Evolutionary conservation across 2,329 filamentous ascomycete species (phyloP).

Genomic region (Colletotrichum spinosum): DNA sequence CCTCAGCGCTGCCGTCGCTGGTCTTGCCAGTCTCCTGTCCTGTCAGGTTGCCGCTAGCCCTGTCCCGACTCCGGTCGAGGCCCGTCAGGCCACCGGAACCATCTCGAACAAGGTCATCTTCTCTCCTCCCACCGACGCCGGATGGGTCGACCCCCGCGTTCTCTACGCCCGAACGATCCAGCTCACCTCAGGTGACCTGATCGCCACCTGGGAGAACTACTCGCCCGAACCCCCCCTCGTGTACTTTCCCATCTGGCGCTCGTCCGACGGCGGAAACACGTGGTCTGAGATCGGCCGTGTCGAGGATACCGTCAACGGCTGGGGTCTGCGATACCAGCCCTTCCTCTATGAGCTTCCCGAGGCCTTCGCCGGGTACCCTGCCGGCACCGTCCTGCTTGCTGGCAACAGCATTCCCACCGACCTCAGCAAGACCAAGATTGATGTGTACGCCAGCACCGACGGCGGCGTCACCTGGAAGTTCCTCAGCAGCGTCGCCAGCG

Average conservation of each 20-base stretch:
- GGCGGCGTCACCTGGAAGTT: slow-evolving; percentile 73
- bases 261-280: slow-evolving; percentile 63
- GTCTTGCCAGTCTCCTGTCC: slow-evolving; percentile 26
- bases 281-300: slow-evolving; percentile 75
- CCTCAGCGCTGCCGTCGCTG: slow-evolving; percentile 23
- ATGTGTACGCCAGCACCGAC: slow-evolving; percentile 75
- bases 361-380: slow-evolving; percentile 66
- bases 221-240: slow-evolving; percentile 66
- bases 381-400: slow-evolving; percentile 73
- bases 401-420: slow-evolving; percentile 71
- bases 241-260: slow-evolving; percentile 66
- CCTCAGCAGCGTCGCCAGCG: slow-evolving; percentile 72
- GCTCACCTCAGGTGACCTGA: slow-evolving; percentile 57
- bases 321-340: slow-evolving; percentile 77
- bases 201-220: slow-evolving; percentile 69
- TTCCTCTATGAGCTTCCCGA: slow-evolving; percentile 73
- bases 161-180: slow-evolving; percentile 58
- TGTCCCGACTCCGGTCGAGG: slow-evolving; percentile 30
- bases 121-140: slow-evolving; percentile 53
- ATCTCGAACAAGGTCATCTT: slow-evolving; percentile 51
- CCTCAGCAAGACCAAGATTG: slow-evolving; percentile 73
- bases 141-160: slow-evolving; percentile 55
- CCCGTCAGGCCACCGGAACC: slow-evolving; percentile 34
- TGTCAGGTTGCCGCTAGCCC: slow-evolving; percentile 26
- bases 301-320: slow-evolving; percentile 71